Evolutionary conservation across 495 filamentous ascomycete genomes (phyloP).

Genomic region (Neurospora pannonica): DNA sequence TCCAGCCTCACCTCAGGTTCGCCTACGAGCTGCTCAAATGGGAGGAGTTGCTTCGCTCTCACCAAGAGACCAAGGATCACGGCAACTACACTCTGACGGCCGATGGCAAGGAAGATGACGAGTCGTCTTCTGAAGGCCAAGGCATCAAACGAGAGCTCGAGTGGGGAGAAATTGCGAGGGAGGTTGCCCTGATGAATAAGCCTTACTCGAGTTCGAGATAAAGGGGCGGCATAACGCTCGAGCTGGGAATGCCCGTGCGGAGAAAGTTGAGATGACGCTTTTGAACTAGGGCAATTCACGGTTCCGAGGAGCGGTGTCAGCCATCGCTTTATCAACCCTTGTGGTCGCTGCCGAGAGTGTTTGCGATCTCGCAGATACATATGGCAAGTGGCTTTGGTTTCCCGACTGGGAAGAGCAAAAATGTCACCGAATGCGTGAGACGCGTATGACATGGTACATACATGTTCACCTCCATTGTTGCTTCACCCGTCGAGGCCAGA

Average conservation of each 20-base stretch:
- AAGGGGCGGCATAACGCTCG: background rate
- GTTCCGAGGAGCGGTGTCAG: background rate
- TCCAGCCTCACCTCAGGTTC: constrained; percentile 52
- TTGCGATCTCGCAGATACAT: background rate
- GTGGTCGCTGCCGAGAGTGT: background rate
- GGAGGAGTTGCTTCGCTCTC: constrained; percentile 56
- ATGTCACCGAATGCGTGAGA: background rate
- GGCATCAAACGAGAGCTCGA: constrained; percentile 65
- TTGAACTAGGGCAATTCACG: background rate
- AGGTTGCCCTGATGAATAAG: constrained; percentile 91
- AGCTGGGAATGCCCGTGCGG: background rate
- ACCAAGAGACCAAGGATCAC: constrained; percentile 5
- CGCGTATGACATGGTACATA: background rate
- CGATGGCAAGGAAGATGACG: constrained; percentile 23
- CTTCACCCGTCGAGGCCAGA: background rate
- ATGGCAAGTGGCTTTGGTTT: background rate
- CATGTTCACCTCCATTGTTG: background rate
- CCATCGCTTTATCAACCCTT: background rate
- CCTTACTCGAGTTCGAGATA: constrained; percentile 56
- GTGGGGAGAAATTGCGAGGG: constrained; percentile 78
- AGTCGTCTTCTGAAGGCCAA: background rate
- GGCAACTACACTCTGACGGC: background rate
- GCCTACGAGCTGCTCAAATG: constrained; percentile 79
- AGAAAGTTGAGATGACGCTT: background rate
- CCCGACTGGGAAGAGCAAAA: background rate